Evolutionary conservation across 1,284 basidiomycete species (phyloP), one percentile per base, ranked within the genome.

Genomic region (Tremellales sp.): DNA sequence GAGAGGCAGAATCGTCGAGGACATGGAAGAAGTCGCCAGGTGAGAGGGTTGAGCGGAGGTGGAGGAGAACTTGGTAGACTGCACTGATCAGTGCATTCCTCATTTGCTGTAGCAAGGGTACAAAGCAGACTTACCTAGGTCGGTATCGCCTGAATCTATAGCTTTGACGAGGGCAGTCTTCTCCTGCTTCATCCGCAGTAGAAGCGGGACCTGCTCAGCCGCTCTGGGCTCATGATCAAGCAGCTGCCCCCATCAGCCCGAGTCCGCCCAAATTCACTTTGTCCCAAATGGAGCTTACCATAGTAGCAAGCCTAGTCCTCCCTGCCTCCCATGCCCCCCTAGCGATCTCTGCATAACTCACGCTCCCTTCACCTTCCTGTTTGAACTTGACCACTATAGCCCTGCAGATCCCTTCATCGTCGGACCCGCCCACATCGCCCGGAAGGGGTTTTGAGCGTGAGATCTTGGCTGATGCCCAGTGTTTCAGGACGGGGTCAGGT

Each of bases 391-490:
- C 82, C 1, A 94, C 90, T 46, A 97, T 96, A 43, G 84, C 76
- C 27, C 76, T 77, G 61, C 89, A 92, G 4, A 96, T 77, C 40
- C 82, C 83, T 41, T 88, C 86, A 60, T 96, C 90, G 12, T 81
- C 83, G 29, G 76, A 78, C 2, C 59, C 64, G 6, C 80, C 64
- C 15, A 60, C 51, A 2, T 58, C 69, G 45, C 81, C 81, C 0
- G 77, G 77, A 48, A 82, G 82, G 39, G 78, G 78, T 57, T 83
- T 81, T 7, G 87, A 83, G 6, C 82, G 81, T 23, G 84, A 73
- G 50, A 98, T 93, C 72, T 96, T 94, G 5, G 89, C 87, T 52
- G 84, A 85, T 0, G 96, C 93, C 96, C 96, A 98, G 68, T 97
- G 94, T 61, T 87, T 89, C 40, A 98, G 78, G 0, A 98, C 91